Evolutionary conservation across 805 yeast genomes (phyloP).

Genomic region (Nakazawaea ishiwadae): DNA sequence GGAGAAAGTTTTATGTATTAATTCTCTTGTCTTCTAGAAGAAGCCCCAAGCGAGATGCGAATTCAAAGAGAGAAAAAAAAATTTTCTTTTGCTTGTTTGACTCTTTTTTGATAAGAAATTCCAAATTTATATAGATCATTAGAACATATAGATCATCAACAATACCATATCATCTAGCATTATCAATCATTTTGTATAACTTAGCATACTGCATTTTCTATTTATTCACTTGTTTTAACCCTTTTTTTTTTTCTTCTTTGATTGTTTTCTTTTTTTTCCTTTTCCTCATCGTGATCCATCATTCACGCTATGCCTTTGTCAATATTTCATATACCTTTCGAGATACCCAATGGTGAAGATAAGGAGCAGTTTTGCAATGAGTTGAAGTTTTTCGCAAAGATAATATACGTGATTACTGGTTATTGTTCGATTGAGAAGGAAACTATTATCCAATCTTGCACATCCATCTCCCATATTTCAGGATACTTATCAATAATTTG

Average conservation of each 20-base stretch:
- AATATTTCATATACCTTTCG: not conserved
- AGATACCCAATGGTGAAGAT: not conserved
- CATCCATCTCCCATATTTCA: conserved; percentile 24
- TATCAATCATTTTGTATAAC: no score
- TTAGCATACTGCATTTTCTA: no score
- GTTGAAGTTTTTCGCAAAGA: conserved; percentile 18
- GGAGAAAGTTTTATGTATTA: conserved; percentile 41
- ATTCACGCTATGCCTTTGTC: not conserved
- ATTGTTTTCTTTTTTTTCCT: not conserved
- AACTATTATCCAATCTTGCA: conserved; percentile 15
- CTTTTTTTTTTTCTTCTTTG: no score
- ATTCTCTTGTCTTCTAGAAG: not conserved
- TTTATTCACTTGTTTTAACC: no score
- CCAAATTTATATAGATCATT: no score
- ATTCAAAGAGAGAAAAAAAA: not conserved
- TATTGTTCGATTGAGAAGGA: conserved; percentile 18
- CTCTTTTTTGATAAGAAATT: no score
- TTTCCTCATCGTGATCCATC: not conserved
- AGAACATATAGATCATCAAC: no score
- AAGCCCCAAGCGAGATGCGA: not conserved
- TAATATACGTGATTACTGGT: conserved; percentile 22
- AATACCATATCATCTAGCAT: no score
- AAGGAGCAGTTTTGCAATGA: conserved; percentile 16
- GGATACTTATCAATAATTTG: conserved; percentile 41
- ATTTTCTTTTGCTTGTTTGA: no score